phyloP scores from a whole-genome alignment of 139 green algal genomes.

The Zygnema cylindricum region DNA sequence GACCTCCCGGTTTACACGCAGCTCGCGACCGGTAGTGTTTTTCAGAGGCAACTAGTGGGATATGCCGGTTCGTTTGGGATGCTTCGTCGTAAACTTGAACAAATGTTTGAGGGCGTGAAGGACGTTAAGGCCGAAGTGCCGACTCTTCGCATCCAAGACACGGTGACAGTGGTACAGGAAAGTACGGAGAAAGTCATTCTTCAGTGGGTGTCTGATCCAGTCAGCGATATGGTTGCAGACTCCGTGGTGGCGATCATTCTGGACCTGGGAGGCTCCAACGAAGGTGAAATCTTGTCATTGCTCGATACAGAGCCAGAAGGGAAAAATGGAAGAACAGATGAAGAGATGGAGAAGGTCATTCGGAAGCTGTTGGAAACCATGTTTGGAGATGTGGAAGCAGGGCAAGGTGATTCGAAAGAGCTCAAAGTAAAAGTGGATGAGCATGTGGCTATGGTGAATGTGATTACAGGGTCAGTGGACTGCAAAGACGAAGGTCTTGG shows the following conservation, averaged over 20 bases:
- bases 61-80: constrained; percentile 60
- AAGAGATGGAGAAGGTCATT: neutral
- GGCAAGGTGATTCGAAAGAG: neutral
- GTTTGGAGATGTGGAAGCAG: constrained; percentile 7
- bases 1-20: constrained; percentile 89
- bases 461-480: constrained; percentile 1
- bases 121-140: constrained; percentile 24
- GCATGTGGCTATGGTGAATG: constrained; percentile 6
- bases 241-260: constrained; percentile 89
- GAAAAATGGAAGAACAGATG: neutral
- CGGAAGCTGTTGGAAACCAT: neutral
- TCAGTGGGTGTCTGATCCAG: constrained; percentile 86
- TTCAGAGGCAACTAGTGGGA: constrained; percentile 81
- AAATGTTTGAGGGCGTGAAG: constrained; percentile 66
- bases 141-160: constrained; percentile 49
- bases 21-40: constrained; percentile 72
- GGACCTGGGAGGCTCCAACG: constrained; percentile 62
- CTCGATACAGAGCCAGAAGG: neutral
- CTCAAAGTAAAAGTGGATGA: constrained; percentile 19
- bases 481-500: constrained; percentile 55
- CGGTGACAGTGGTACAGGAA: constrained; percentile 55
- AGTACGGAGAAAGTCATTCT: constrained; percentile 73
- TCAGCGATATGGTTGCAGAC: constrained; percentile 91
- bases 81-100: constrained; percentile 51
- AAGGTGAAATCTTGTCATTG: constrained; percentile 14